Conservation (phyloP, 2,329 filamentous ascomycete genomes). For the Coniochaeta sp. region DNA sequence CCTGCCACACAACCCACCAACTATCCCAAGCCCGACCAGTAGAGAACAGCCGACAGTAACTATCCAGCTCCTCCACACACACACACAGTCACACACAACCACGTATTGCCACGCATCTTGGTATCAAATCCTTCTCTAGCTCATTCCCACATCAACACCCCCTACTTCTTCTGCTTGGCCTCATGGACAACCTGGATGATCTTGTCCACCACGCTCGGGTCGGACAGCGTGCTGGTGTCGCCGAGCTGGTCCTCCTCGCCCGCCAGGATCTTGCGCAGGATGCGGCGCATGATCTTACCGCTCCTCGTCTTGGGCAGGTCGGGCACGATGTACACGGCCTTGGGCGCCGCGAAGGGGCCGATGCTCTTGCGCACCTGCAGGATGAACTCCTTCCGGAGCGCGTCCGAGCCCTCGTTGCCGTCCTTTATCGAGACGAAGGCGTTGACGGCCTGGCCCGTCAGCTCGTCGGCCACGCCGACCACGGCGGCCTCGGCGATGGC, state of each 20-base stretch:
- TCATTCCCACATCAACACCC: neutral
- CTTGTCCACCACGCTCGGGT: constrained; percentile 80
- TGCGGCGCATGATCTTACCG: constrained; percentile 98
- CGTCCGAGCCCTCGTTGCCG: constrained; percentile 65
- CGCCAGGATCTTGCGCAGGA: constrained; percentile 92
- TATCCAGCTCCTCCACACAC: neutral
- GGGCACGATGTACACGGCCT: constrained; percentile 82
- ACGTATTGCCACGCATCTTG: neutral
- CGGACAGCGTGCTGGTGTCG: constrained; percentile 84
- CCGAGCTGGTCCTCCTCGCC: constrained; percentile 96
- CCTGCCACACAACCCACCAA: neutral
- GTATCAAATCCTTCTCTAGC: neutral
- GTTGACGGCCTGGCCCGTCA: constrained; percentile 95
- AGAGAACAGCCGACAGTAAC: neutral
- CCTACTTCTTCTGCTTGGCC: constrained; percentile 42
- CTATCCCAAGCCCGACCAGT: neutral
- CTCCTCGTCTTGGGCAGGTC: constrained; percentile 96
- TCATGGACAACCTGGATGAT: constrained; percentile 79
- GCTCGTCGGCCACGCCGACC: constrained; percentile 85
- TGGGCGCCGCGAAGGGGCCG: constrained; percentile 93
- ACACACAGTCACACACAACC: neutral
- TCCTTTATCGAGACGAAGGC: constrained; percentile 94
- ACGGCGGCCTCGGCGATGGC: constrained; percentile 90
- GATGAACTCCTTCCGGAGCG: constrained; percentile 86
- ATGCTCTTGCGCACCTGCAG: constrained; percentile 96